Base-by-base conservation (phyloP, 495 filamentous ascomycete genomes). In the Terfezia boudieri region DNA sequence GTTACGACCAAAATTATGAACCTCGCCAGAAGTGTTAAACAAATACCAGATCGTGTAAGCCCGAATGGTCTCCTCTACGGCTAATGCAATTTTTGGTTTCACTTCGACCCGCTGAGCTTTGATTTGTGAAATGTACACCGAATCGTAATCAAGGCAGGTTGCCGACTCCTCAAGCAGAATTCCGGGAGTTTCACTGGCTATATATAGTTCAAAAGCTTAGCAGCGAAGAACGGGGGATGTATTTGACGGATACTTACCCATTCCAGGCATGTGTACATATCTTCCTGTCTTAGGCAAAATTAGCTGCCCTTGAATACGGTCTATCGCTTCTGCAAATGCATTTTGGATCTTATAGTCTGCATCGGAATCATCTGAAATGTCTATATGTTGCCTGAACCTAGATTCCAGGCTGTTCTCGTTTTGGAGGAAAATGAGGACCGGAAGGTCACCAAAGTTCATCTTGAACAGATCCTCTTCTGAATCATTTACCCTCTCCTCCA, bases 11-110 rank as follows among this genome's bases (percentile, higher is more conserved):
- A 57, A 55, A 14, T 10, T 22, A 10, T 56, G 10, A 9, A 51
- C 10, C 10, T 37, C 52, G 8, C 53, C 58, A 4, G 22, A 32
- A 11, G 51, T 50, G 26, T 50, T 51, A 23, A 22, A 58, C 16
- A 35, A 55, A 36, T 59, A 23, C 57, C 59, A 59, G 50, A 56
- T 61, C 9, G 54, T 54, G 12, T 61, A 61, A 10, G 59, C 59
- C 12, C 59, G 59, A 16, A 61, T 35, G 16, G 37, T 52, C 20
- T 61, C 59, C 43, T 61, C 53, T 7, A 51, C 54, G 8, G 59
- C 59, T 14, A 61, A 53, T 23, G 53, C 53, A 26, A 59, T 17
- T 36, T 59, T 61, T 10, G 49, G 59, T n/a, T 41, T 50, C 22
- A 51, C 16, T 0, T 49, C 49, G 41, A 61, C 32, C 20, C 57